These are phyloP conservation scores for Amanita muscaria DNA, from an alignment of 768 basidiomycete genomes.

Conservation along the genomic window DNA sequence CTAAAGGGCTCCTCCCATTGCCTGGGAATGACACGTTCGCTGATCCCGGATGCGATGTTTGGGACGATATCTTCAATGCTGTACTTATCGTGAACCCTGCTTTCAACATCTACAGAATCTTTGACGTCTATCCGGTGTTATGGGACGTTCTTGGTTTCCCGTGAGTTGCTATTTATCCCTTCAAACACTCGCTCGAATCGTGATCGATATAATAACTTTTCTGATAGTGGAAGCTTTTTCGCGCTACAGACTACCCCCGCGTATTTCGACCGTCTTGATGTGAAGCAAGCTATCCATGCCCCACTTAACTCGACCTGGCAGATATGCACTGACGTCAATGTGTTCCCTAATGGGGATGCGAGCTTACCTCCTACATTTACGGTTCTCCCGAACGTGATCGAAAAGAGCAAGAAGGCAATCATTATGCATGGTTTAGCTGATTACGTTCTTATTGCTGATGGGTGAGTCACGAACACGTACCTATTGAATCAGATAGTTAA, in stretches of 20 bases:
- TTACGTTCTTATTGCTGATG: slow-evolving; percentile 66
- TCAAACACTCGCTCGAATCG: no score
- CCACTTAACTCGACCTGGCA: slow-evolving; percentile 51
- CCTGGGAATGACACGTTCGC: slow-evolving; percentile 45
- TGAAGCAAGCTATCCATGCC: slow-evolving; percentile 65
- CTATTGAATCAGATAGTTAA: background rate
- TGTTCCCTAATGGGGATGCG: slow-evolving; percentile 53
- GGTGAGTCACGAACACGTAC: slow-evolving; percentile 32
- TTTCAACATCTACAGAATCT: slow-evolving; percentile 71
- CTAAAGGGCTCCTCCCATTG: slow-evolving; percentile 55
- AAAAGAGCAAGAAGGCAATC: slow-evolving; percentile 60
- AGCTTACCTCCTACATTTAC: slow-evolving; percentile 55
- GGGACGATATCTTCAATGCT: slow-evolving; percentile 58
- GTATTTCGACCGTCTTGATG: slow-evolving; percentile 63
- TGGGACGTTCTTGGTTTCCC: slow-evolving; percentile 82
- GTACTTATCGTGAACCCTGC: slow-evolving; percentile 61
- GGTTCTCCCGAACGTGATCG: slow-evolving; percentile 67
- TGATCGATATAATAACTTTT: no score
- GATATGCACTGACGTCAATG: slow-evolving; percentile 51
- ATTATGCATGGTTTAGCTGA: slow-evolving; percentile 70
- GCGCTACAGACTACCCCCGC: slow-evolving; percentile 46
- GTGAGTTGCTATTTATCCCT: slow-evolving; percentile 26
- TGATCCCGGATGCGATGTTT: slow-evolving; percentile 54
- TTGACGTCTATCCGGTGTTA: slow-evolving; percentile 63
- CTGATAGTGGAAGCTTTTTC: slow-evolving; percentile 38